Evolutionary conservation across 176 grass and related monocot genomes (phyloP), one percentile per base, ranked within the genome.

Genomic region (Paspalum notatum): DNA sequence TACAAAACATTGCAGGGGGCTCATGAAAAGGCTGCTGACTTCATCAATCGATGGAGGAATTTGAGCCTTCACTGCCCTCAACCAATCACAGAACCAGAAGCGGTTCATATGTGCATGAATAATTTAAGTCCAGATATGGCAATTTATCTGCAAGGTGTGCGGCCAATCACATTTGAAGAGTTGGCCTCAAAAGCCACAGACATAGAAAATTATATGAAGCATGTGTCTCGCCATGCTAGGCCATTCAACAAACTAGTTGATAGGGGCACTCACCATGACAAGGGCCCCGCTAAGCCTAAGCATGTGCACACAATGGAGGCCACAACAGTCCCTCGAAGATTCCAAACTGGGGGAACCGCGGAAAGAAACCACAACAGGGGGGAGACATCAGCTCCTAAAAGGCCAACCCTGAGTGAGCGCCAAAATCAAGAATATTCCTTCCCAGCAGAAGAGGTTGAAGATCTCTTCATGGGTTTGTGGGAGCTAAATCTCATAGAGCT

Each of bases 251-350:
- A 67, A 18, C 38, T 4, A 1, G 2, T 0, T 0, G 38, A 68
- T 0, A 56, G 68, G 2, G 17, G 4, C 3, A 39, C 1, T 1
- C 63, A 41, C 1, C 1, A 3, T 1, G 63, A 80, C 8, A 79
- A 79, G 13, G 10, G 9, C 0, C 4, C 13, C 0, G 6, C 8
- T 32, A 32, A 32, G 32, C 32, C 32, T 2, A 32, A 32, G 32
- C 32, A 32, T 3, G 32, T 32, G 32, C 32, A 32, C 32, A 32
- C 27, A 0, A 52, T 73, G 68, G 68, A 82, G 0, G 0, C 27
- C 1, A 63, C 8, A 0, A 0, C 9, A 0, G 0, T 1, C 2
- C 53, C 37, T 0, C 18, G 20, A 2, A 37, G 15, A 0, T 50
- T 62, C 5, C 25, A 62, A 0, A 12, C 12, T 0, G 0, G 39